Evolutionary conservation across 768 basidiomycete species (phyloP), one percentile per base, ranked within the genome.

Genomic region (Trametes villosa): DNA sequence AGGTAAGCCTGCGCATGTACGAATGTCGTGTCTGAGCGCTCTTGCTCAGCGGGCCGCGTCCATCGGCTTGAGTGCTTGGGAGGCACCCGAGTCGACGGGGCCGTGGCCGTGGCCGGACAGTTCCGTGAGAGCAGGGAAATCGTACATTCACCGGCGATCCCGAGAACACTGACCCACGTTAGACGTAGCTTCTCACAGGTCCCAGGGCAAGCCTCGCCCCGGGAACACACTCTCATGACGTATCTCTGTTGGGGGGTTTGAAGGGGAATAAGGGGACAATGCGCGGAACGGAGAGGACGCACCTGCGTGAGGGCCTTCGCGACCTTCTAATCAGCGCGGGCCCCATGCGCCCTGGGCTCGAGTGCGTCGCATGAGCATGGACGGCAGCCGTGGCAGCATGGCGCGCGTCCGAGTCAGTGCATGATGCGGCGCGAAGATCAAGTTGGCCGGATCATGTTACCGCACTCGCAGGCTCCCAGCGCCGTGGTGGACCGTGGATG

Each of bases 361-460:
- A 49, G 38, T 48, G 56, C 47, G 47, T 13, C 46, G 20, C 26
- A 50, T 40, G 48, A 29, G 40, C 56, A 41, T 40, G 34, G 47
- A 18, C 29, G 27, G 15, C 29, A 33, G 36, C 13, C 17, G 40
- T 40, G 34, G 34, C 46, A 47, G 45, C 45, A 48, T 38, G 36
- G 33, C 33, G 33, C 33, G 13, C 33, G 7, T 24, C 24, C 24
- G 42, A 55, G 54, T 46, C 45, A 31, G 38, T 48, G 56, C 56
- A 57, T 49, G 56, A 57, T 57, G 56, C 30, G 45, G 48, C 26
- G 38, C 47, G 56, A 49, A 33, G 47, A 57, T 49, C 47, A 57
- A 48, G 24, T 34, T 29, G 13, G 8, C 36, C 55, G 55, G 45
- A 57, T 57, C 55, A 57, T 57, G 55, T 36, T 55, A 31, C 26